A percentile compares a stretch with the other conserved stretches of the same genome.
phyloP scores from a whole-genome alignment of 768 basidiomycete genomes.

The Suillus subalutaceus region DNA sequence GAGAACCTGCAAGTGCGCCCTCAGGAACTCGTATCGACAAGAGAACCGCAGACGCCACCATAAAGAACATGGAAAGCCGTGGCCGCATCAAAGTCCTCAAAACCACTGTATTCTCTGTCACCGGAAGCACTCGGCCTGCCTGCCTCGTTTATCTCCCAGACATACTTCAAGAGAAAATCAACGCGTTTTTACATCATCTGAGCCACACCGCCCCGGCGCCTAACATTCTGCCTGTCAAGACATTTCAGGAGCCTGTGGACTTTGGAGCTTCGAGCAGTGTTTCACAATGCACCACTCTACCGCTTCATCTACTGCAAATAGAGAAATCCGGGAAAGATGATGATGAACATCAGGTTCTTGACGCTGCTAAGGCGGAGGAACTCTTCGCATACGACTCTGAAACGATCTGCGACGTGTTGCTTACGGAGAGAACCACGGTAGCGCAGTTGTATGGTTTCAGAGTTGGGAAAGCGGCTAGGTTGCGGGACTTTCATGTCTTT shows the following conservation, averaged over 20 bases:
- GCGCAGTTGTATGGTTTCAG: conserved; percentile 78
- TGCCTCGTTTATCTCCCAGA: conserved; percentile 70
- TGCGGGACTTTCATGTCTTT: conserved; percentile 63
- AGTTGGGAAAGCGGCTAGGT: conserved; percentile 64
- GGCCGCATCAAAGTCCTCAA: conserved; percentile 73
- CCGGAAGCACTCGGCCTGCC: conserved; percentile 59
- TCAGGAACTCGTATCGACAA: conserved; percentile 72
- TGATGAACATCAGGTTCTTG: conserved; percentile 49
- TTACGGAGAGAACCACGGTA: conserved; percentile 72
- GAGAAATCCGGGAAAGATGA: conserved; percentile 45
- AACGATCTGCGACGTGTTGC: conserved; percentile 59
- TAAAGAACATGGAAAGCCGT: conserved; percentile 63
- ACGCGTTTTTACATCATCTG: conserved; percentile 59
- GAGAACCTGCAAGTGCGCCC: conserved; percentile 73
- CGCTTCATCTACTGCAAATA: conserved; percentile 48
- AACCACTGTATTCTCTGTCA: conserved; percentile 60
- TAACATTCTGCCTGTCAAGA: conserved; percentile 43
- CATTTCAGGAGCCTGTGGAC: conserved; percentile 56
- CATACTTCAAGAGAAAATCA: conserved; percentile 53
- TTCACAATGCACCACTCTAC: conserved; percentile 37
- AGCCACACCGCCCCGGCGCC: conserved; percentile 40
- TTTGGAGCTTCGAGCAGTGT: conserved; percentile 49
- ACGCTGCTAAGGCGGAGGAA: conserved; percentile 48
- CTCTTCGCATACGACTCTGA: conserved; percentile 56
- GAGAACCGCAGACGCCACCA: conserved; percentile 62